These are phyloP conservation scores for Nitzschia putrida DNA, from an alignment of 108 stramenopile genomes.

Conservation along the genomic window DNA sequence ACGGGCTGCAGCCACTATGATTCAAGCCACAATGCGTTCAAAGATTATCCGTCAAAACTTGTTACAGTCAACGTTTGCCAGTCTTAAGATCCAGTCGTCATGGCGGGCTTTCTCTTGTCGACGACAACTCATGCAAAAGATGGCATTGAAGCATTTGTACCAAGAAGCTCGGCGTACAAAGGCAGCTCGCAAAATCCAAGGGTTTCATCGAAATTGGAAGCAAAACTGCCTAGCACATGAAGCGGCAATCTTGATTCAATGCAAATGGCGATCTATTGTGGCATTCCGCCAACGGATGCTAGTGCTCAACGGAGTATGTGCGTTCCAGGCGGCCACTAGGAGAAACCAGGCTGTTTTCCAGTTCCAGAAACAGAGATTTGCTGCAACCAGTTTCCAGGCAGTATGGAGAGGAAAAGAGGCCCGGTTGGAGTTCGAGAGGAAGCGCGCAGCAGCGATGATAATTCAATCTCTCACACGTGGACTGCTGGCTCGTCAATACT, in stretches of 20 bases:
- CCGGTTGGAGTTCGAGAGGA: neutral
- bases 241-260: too few species aligned
- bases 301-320: neutral
- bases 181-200: conserved; percentile 15
- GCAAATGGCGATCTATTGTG: too few species aligned
- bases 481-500: neutral
- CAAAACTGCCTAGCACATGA: too few species aligned
- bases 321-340: neutral
- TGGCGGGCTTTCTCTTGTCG: neutral
- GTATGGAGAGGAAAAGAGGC: conserved; percentile 13
- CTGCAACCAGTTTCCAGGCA: conserved; percentile 1
- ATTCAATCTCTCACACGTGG: conserved; percentile 13
- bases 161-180: neutral
- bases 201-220: neutral
- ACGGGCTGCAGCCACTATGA: conserved; percentile 13
- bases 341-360: neutral
- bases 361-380: too few species aligned
- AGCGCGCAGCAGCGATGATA: conserved; percentile 14
- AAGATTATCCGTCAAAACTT: neutral
- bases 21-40: conserved; percentile 17
- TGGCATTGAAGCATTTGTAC: neutral
- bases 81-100: neutral
- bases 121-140: neutral
- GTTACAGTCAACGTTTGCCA: neutral
- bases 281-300: too few species aligned